A percentile compares a stretch with the other conserved stretches of the same genome.
Evolutionary conservation across 208 protist genomes (phyloP).

Genomic region (Herpetomonas muscarum): DNA sequence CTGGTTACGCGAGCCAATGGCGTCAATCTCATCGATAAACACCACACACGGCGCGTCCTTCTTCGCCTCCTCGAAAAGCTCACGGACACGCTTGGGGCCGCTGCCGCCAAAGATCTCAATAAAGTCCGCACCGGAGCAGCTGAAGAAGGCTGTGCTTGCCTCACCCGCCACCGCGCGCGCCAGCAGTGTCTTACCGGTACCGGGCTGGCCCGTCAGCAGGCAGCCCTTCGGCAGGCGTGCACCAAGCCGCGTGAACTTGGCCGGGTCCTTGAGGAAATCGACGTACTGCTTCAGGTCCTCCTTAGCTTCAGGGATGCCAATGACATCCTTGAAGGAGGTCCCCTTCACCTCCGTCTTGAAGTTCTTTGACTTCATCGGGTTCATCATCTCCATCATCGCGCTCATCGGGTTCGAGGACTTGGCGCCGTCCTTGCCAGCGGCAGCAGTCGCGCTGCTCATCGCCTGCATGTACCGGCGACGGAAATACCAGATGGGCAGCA

Average conservation of each 20-base stretch:
- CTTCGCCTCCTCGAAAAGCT: slow-evolving; percentile 95
- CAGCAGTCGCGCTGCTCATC: slow-evolving; percentile 36
- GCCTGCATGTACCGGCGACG: slow-evolving; percentile 79
- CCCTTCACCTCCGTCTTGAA: slow-evolving; percentile 85
- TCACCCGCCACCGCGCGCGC: slow-evolving; percentile 96
- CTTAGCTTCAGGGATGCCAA: slow-evolving; percentile 97
- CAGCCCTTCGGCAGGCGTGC: slow-evolving; percentile 96
- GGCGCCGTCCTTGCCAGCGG: slow-evolving; percentile 17
- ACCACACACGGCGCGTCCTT: slow-evolving; percentile 95
- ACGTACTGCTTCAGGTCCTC: slow-evolving; percentile 98
- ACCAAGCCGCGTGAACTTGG: slow-evolving; percentile 95
- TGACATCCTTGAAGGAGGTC: slow-evolving; percentile 94
- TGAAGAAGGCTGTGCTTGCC: slow-evolving; percentile 93
- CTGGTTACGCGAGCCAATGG: slow-evolving; percentile 91
- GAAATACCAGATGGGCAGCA: slow-evolving; percentile 89
- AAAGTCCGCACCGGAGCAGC: slow-evolving; percentile 96
- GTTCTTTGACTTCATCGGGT: slow-evolving; percentile 87
- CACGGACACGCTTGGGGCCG: slow-evolving; percentile 93
- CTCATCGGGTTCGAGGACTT: slow-evolving; percentile 59
- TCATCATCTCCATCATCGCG: slow-evolving; percentile 92
- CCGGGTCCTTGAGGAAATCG: slow-evolving; percentile 96
- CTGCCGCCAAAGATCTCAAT: slow-evolving; percentile 98
- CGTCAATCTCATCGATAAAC: slow-evolving; percentile 99
- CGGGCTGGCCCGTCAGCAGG: slow-evolving; percentile 95
- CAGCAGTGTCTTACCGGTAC: slow-evolving; percentile 98